Evolutionary conservation across 225 moss, liverwort and hornwort genomes (phyloP).

Genomic region (Neckera pumila): DNA sequence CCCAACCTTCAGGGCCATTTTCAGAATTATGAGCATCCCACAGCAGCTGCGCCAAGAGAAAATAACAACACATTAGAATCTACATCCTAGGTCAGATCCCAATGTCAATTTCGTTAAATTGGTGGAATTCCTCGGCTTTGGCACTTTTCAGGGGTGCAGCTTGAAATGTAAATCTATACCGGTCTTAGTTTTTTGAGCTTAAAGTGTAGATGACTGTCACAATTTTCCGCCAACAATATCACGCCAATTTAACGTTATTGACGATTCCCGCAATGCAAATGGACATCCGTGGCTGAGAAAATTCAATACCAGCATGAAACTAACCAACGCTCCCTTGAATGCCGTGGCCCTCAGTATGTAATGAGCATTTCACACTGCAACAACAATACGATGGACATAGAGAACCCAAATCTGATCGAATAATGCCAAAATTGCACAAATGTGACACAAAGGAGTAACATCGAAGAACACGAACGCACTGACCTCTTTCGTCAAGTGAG

Average conservation of each 20-base stretch:
- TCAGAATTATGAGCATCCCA: slow-evolving; percentile 65
- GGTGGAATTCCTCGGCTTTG: neutral
- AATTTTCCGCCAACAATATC: neutral
- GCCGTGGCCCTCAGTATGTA: neutral
- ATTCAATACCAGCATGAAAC: neutral
- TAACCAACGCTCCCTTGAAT: neutral
- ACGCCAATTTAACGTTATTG: neutral
- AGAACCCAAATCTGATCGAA: neutral
- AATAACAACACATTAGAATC: neutral
- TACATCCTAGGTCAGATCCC: neutral
- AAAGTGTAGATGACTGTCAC: too few species aligned
- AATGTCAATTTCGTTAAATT: neutral
- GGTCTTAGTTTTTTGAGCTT: neutral
- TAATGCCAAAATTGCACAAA: neutral
- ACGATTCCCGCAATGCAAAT: neutral
- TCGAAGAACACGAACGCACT: neutral
- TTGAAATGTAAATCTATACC: neutral
- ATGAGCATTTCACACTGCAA: neutral
- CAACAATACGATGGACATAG: neutral
- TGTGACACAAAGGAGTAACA: neutral
- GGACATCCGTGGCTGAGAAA: neutral
- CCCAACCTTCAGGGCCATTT: slow-evolving; percentile 81
- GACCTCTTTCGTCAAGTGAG: slow-evolving; percentile 61
- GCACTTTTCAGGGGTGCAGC: neutral
- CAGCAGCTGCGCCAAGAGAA: slow-evolving; percentile 22